Conservation (phyloP, 2,329 filamentous ascomycete genomes). For the Pyrenophora graminea region DNA sequence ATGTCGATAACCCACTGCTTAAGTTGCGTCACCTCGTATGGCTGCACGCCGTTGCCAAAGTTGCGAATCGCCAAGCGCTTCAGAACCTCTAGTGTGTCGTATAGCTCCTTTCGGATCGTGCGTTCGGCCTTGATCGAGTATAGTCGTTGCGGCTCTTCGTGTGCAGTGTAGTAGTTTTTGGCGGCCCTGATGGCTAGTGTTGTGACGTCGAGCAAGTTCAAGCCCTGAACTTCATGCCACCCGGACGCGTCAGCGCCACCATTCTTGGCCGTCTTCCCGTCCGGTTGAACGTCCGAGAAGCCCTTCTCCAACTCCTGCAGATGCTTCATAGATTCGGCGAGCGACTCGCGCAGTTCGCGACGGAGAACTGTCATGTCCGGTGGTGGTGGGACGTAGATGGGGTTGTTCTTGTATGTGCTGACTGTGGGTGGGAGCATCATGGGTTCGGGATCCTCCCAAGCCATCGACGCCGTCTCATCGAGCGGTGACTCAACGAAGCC, state of each 20-base stretch:
- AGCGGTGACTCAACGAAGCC: slow-evolving; percentile 58
- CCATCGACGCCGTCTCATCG: slow-evolving; percentile 54
- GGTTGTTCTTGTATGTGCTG: slow-evolving; percentile 89
- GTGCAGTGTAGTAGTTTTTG: slow-evolving; percentile 94
- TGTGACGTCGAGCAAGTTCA: slow-evolving; percentile 89
- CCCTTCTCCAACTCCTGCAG: slow-evolving; percentile 62
- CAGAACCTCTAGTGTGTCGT: slow-evolving; percentile 85
- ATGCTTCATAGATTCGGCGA: slow-evolving; percentile 71
- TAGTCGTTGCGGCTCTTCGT: slow-evolving; percentile 82
- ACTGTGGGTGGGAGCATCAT: slow-evolving; percentile 94
- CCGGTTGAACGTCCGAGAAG: slow-evolving; percentile 21
- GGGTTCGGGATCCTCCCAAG: slow-evolving; percentile 66
- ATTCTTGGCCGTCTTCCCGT: slow-evolving; percentile 11
- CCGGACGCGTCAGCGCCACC: slow-evolving; percentile 56
- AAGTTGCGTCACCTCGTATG: slow-evolving; percentile 77
- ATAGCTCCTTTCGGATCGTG: slow-evolving; percentile 79
- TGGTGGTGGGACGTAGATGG: slow-evolving; percentile 79
- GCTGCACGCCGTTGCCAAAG: slow-evolving; percentile 80
- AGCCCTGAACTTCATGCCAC: slow-evolving; percentile 86
- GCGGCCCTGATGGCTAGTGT: slow-evolving; percentile 95
- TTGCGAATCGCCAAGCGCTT: slow-evolving; percentile 88
- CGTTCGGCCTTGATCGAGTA: slow-evolving; percentile 88
- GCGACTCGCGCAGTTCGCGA: slow-evolving; percentile 65
- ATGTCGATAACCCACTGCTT: slow-evolving; percentile 79
- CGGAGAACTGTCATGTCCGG: slow-evolving; percentile 82